A percentile compares a stretch with the other conserved stretches of the same genome.
phyloP scores from a whole-genome alignment of 2,329 filamentous ascomycete species.

The Amylocarpus encephaloides region DNA sequence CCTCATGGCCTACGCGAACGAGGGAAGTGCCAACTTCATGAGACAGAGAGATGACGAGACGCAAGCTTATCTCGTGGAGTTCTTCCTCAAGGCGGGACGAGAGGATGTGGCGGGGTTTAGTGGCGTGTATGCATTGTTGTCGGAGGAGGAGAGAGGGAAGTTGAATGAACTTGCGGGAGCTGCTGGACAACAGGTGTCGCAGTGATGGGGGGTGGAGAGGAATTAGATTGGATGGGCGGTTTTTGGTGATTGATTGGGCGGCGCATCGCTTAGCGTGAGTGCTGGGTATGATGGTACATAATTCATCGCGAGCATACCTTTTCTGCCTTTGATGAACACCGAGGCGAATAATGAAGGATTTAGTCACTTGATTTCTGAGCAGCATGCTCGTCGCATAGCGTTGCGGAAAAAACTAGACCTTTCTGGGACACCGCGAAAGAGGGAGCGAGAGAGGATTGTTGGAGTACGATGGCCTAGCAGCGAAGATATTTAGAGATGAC shows the following conservation, averaged over 20 bases:
- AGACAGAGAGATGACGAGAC: conserved; percentile 85
- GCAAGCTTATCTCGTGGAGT: conserved; percentile 73
- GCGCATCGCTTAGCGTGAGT: too few species aligned
- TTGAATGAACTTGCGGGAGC: conserved; percentile 33
- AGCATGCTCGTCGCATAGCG: too few species aligned
- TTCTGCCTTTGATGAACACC: too few species aligned
- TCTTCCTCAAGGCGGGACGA: conserved; percentile 52
- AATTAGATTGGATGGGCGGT: not conserved
- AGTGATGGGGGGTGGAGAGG: not conserved
- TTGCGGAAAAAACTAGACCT: too few species aligned
- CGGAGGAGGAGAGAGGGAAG: conserved; percentile 41
- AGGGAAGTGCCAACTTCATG: conserved; percentile 44
- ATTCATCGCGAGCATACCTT: too few species aligned
- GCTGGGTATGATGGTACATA: too few species aligned
- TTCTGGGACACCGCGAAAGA: too few species aligned
- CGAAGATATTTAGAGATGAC: too few species aligned
- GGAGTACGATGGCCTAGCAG: too few species aligned
- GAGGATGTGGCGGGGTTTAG: conserved; percentile 35
- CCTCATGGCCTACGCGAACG: conserved; percentile 67
- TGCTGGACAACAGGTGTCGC: not conserved
- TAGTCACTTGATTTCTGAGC: too few species aligned
- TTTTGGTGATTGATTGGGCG: not conserved
- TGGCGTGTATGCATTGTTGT: conserved; percentile 32
- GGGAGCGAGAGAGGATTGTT: too few species aligned
- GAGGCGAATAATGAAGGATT: too few species aligned